A percentile compares a stretch with the other conserved stretches of the same genome.
Evolutionary conservation across 768 basidiomycete genomes (phyloP).

Genomic region (Fomitopsis serialis): DNA sequence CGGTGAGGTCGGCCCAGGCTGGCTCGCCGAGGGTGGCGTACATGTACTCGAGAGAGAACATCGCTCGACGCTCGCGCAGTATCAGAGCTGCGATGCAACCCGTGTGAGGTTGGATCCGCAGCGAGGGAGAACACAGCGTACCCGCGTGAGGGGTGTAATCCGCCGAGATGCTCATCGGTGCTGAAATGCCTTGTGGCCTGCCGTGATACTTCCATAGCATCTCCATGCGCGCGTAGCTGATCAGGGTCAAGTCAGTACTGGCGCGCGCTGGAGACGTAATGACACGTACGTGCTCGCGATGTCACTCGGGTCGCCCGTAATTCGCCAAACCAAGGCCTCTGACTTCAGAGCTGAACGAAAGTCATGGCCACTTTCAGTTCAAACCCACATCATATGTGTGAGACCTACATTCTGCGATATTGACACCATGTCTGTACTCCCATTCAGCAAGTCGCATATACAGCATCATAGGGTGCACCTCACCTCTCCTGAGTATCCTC

Average conservation of each 20-base stretch:
- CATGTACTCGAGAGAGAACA: conserved; percentile 44
- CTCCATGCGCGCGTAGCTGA: conserved; percentile 25
- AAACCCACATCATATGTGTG: neutral
- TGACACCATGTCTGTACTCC: neutral
- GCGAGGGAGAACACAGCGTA: conserved; percentile 18
- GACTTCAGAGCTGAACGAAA: neutral
- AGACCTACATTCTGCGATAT: neutral
- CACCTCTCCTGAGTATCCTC: neutral
- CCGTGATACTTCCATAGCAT: conserved; percentile 55
- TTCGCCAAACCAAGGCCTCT: neutral
- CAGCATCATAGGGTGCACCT: neutral
- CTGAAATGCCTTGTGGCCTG: conserved; percentile 50
- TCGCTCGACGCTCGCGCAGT: conserved; percentile 54
- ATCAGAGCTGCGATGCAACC: conserved; percentile 36
- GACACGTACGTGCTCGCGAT: conserved; percentile 1
- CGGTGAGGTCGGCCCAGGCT: conserved; percentile 21
- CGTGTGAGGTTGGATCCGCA: no score
- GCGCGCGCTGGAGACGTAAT: neutral
- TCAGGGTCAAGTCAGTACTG: neutral
- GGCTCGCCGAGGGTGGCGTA: conserved; percentile 1
- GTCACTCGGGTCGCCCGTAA: conserved; percentile 1
- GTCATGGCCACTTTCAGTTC: neutral
- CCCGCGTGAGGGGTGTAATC: conserved; percentile 48
- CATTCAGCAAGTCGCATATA: neutral
- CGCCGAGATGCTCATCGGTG: conserved; percentile 53